phyloP scores from a whole-genome alignment of 2,329 filamentous ascomycete species.

The Cryphonectria naterciae region DNA sequence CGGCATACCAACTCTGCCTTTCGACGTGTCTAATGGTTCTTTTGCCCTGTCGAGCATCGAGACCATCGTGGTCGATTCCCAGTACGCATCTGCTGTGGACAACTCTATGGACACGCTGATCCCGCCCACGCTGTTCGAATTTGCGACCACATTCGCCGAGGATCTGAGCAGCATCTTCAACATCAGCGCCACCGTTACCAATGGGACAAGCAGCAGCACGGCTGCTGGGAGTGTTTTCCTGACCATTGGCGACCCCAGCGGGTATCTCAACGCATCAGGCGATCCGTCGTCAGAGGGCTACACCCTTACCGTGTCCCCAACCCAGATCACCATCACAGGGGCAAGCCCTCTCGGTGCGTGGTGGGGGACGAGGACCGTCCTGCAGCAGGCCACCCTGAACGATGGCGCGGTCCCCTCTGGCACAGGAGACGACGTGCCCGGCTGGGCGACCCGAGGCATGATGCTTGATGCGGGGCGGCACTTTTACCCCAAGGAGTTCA shows the following conservation, averaged over 20 bases:
- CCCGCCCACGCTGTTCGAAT: conserved; percentile 52
- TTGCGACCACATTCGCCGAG: conserved; percentile 50
- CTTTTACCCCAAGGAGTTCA: conserved; percentile 58
- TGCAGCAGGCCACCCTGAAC: conserved; percentile 53
- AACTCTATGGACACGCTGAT: conserved; percentile 53
- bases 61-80: conserved; percentile 49
- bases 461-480: conserved; percentile 59
- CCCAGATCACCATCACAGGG: conserved; percentile 51
- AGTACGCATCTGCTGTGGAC: conserved; percentile 47
- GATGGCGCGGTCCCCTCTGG: conserved; percentile 47
- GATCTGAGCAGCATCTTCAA: conserved; percentile 39
- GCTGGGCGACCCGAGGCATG: conserved; percentile 54
- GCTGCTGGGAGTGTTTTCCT: conserved; percentile 44
- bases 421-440: conserved; percentile 51
- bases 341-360: conserved; percentile 59
- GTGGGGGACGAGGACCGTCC: conserved; percentile 61
- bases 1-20: conserved; percentile 26
- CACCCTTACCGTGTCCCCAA: conserved; percentile 44
- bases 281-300: conserved; percentile 55
- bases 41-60: conserved; percentile 22
- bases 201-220: conserved; percentile 28
- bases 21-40: conserved; percentile 3
- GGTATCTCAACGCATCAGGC: conserved; percentile 50
- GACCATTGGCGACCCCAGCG: conserved; percentile 46
- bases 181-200: conserved; percentile 37